Evolutionary conservation across 2,329 filamentous ascomycete species (phyloP).

Genomic region (Phaeosphaeriaceae sp.): DNA sequence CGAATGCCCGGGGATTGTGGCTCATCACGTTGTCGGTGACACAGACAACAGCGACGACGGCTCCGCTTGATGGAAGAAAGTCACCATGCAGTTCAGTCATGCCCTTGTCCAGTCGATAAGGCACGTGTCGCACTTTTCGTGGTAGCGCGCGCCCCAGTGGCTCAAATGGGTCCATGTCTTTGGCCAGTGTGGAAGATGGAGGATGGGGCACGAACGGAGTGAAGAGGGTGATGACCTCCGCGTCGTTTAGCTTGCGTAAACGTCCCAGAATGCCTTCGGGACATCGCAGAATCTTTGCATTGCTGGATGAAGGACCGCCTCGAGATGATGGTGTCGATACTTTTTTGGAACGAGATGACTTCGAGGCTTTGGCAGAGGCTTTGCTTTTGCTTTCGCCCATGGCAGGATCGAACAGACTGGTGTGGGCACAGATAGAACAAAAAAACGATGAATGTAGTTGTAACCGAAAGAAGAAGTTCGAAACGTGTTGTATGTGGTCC

Average conservation of each 20-base stretch:
- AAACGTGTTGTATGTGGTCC: not conserved
- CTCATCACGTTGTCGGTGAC: conserved; percentile 34
- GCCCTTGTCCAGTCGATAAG: conserved; percentile 69
- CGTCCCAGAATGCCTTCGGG: conserved; percentile 29
- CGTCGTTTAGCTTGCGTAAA: conserved; percentile 45
- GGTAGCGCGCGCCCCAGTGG: conserved; percentile 70
- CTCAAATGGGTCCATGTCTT: conserved; percentile 73
- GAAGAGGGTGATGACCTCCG: conserved; percentile 54
- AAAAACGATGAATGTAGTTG: not conserved
- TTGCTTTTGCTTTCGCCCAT: conserved; percentile 37
- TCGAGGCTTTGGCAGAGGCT: conserved; percentile 17
- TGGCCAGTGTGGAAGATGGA: conserved; percentile 40
- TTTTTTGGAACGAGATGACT: conserved; percentile 22
- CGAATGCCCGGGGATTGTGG: conserved; percentile 31
- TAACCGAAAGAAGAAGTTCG: not conserved
- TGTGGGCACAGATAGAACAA: not conserved
- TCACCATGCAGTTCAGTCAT: conserved; percentile 69
- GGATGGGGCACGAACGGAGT: conserved; percentile 63
- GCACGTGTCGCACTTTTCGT: conserved; percentile 70
- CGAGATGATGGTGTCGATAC: conserved; percentile 23
- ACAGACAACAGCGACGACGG: conserved; percentile 65
- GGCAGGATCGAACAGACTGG: not conserved
- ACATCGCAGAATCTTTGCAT: conserved; percentile 34
- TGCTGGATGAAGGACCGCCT: conserved; percentile 18
- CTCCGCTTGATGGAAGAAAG: conserved; percentile 67